Base-by-base conservation (phyloP, 169 alveolate species). In the Perkinsus chesapeaki region DNA sequence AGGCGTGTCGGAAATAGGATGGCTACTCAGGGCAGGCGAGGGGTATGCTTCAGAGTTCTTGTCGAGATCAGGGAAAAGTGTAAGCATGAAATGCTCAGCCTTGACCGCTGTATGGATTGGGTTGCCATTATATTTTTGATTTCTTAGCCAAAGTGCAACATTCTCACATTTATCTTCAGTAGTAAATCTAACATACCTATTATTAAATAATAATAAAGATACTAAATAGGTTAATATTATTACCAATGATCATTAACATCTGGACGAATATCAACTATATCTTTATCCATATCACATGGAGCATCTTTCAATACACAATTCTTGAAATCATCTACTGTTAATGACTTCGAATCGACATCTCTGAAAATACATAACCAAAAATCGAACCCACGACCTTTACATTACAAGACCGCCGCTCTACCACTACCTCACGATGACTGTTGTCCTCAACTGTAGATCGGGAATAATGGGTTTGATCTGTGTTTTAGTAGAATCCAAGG, bases 1-100 rank as follows among this genome's bases (percentile, higher is more conserved):
- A 34, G 27, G 82, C 36, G 27, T 9, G 23, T 20, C 3, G 82
- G 27, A 34, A 23, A 60, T 20, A 16, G 82, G 60, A 16, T 27
- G 82, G 37, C 27, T 60, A 60, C 82, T 60, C 31, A 60, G 31
- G 27, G 82, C 82, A 16, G 82, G 82, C 37, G 82, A 60, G 82
- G 37, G 82, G 82, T 27, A 60, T 20, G 82, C 82, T 23, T 60
- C 82, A 0, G 82, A 60, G 31, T 7, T 60, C 82, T 60, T 60
- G 31, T 60, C 82, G 31, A 60, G 82, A 23, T 60, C 31, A 60
- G 82, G 82, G 82, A 60, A 60, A 34, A 60, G 82, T 5, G 82
- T 60, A 16, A 60, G 82, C 82, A 60, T 60, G 82, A 60, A 60
- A 60, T 60, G 82, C 82, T 60, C 82, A 60, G 82, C 82, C 82